Base-by-base conservation (phyloP, 2,329 filamentous ascomycete genomes). In the Juglanconis oblonga region DNA sequence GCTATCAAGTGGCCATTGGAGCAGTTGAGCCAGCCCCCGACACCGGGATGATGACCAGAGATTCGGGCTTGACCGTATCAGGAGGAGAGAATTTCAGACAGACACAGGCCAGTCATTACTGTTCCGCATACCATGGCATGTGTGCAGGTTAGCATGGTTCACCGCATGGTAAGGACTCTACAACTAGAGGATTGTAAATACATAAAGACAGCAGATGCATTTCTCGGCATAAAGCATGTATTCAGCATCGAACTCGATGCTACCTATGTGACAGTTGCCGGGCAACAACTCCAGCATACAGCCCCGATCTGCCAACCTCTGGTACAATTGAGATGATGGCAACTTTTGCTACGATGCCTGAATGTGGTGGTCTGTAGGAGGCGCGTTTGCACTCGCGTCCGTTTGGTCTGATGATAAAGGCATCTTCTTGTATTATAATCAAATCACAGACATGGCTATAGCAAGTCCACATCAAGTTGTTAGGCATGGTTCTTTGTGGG, bases 1-100 rank as follows among this genome's bases (percentile, higher is more conserved):
- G 36, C 38, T 50, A 33, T 61, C 44, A 57, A 51, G 59, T 61
- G 59, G 59, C 59, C 59, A 17, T 44, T 61, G 4, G 59, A 58
- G 50, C 55, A 58, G 55, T 47, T 61, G 55, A 35, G 36, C 9
- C 55, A 58, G 44, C 10, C 10, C 7, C 9, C 31, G 11, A 10
- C 2, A 2, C 6, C 29, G 47, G 6, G 9, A 49, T 31, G 32
- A n/a, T 33, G 24, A 47, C n/a, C 24, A 17, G 44, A 47, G n/a
- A 47, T n/a, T n/a, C n/a, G n/a, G 3, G 3, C 44, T 24, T 14
- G 44, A 29, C 13, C 44, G 17, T 17, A 9, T 3, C 44, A 24
- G 24, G n/a, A 10, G 44, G 4, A 3, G 38, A 11, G 38, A n/a
- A 38, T 38, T 47, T 47, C 4, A 47, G n/a, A 17, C n/a, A 47